A percentile compares a stretch with the other conserved stretches of the same genome.
Evolutionary conservation across 768 basidiomycete genomes (phyloP).

Genomic region (Asterophora parasitica): DNA sequence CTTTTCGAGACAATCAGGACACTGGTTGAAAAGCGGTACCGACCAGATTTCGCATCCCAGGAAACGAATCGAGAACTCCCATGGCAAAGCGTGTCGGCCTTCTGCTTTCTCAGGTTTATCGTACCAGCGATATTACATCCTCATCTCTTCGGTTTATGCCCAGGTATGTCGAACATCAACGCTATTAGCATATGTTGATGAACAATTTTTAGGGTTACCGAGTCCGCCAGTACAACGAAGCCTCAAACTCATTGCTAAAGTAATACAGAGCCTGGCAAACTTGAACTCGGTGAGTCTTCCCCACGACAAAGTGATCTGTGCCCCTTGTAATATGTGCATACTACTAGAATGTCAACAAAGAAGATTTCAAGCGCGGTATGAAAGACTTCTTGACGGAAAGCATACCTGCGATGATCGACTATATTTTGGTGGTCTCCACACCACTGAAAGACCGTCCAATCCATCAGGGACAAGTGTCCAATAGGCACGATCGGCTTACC

Average conservation of each 20-base stretch:
- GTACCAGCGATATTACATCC: slow-evolving; percentile 89
- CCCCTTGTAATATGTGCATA: not conserved
- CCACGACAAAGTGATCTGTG: not conserved
- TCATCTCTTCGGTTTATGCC: slow-evolving; percentile 73
- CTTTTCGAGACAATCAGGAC: slow-evolving; percentile 67
- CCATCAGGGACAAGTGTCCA: slow-evolving; percentile 25
- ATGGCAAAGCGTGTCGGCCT: slow-evolving; percentile 83
- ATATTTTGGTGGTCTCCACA: slow-evolving; percentile 68
- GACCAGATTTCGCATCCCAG: slow-evolving; percentile 33
- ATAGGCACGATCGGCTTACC: slow-evolving; percentile 48
- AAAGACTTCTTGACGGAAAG: slow-evolving; percentile 68
- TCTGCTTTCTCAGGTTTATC: slow-evolving; percentile 86
- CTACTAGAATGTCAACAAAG: slow-evolving; percentile 58
- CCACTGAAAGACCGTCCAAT: slow-evolving; percentile 31
- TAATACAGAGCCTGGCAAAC: slow-evolving; percentile 87
- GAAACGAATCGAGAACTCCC: slow-evolving; percentile 53
- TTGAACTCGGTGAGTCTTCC: slow-evolving; percentile 46
- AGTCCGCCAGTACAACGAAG: slow-evolving; percentile 66
- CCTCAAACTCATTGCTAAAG: slow-evolving; percentile 81
- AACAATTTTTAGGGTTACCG: slow-evolving; percentile 52
- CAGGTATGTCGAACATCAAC: slow-evolving; percentile 45
- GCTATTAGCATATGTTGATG: not conserved
- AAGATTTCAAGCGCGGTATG: slow-evolving; percentile 77
- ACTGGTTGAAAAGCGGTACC: slow-evolving; percentile 66
- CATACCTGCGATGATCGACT: slow-evolving; percentile 70